Percentiles rank a stretch among this genome's conserved stretches.
phyloP scores from a whole-genome alignment of 352 stramenopile species.

The Pythium dissimile region DNA sequence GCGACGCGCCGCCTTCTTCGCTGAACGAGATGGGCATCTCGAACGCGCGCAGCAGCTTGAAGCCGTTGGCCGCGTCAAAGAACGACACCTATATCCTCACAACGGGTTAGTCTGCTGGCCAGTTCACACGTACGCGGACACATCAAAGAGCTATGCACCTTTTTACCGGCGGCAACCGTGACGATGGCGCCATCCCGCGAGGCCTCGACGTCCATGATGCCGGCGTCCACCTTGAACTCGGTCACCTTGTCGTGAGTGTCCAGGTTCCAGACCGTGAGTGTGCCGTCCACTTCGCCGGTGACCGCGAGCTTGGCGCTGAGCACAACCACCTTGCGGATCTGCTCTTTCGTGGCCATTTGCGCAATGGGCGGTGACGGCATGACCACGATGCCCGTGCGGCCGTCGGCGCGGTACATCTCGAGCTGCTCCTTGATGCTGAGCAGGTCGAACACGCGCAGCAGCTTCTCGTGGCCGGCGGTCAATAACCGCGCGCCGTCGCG shows the following conservation, averaged over 20 bases:
- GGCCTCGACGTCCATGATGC: constrained; percentile 84
- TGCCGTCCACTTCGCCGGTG: constrained; percentile 77
- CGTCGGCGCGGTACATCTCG: constrained; percentile 49
- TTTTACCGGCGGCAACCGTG: constrained; percentile 91
- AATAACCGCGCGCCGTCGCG: constrained; percentile 80
- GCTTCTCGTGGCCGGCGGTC: constrained; percentile 93
- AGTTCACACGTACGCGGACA: not conserved
- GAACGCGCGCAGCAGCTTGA: constrained; percentile 66
- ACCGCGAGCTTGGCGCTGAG: constrained; percentile 42
- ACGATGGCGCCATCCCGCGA: constrained; percentile 67
- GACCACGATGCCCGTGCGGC: constrained; percentile 60
- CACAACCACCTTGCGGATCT: constrained; percentile 82
- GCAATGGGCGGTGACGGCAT: constrained; percentile 37
- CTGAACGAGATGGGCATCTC: constrained; percentile 89
- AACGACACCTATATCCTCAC: constrained; percentile 84
- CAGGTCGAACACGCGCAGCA: constrained; percentile 92
- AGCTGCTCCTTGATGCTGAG: constrained; percentile 58
- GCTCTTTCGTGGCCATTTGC: constrained; percentile 56
- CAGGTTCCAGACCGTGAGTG: constrained; percentile 67
- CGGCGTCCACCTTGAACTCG: constrained; percentile 62
- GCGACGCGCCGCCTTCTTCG: constrained; percentile 88
- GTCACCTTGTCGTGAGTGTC: constrained; percentile 35
- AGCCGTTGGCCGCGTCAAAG: constrained; percentile 79
- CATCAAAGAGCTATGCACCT: constrained; percentile 26
- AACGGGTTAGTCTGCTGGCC: not conserved